Percentiles rank a stretch among this genome's conserved stretches.
These are phyloP conservation scores for Xerocomus amazonicus DNA, from an alignment of 1,284 basidiomycete species.

Conservation along the genomic window DNA sequence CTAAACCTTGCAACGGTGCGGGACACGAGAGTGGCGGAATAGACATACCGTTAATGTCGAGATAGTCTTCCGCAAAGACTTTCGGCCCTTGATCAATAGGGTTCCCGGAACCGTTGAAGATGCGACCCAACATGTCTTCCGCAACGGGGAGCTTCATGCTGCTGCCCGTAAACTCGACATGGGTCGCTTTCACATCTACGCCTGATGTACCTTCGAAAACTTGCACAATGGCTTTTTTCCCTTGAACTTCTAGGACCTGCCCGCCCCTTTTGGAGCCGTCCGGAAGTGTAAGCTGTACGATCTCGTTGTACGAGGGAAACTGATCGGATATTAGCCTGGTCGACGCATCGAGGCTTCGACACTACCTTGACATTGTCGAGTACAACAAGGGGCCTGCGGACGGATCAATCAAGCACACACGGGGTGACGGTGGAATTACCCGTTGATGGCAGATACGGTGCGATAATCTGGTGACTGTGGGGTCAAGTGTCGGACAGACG, in stretches of 20 bases:
- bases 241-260: constrained; percentile 97
- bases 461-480: constrained; percentile 71
- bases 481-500: neutral
- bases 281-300: constrained; percentile 93
- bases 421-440: constrained; percentile 46
- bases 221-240: constrained; percentile 99
- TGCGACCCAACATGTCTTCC: constrained; percentile 99
- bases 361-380: constrained; percentile 96
- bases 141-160: constrained; percentile 99
- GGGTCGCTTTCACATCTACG: constrained; percentile 95
- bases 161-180: constrained; percentile 97
- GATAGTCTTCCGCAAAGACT: constrained; percentile 98
- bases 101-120: constrained; percentile 98
- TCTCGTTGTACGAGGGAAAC: constrained; percentile 99
- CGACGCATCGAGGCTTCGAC: constrained; percentile 19
- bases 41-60: constrained; percentile 93
- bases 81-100: constrained; percentile 99
- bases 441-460: constrained; percentile 95
- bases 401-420: constrained; percentile 8
- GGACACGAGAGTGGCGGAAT: constrained; percentile 6
- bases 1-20: constrained; percentile 19
- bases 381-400: constrained; percentile 82
- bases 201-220: constrained; percentile 99
- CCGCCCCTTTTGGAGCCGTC: constrained; percentile 95
- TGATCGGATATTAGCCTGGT: constrained; percentile 33